Conservation (phyloP, 768 basidiomycete genomes). For the Macrolepiota albuminosa region DNA sequence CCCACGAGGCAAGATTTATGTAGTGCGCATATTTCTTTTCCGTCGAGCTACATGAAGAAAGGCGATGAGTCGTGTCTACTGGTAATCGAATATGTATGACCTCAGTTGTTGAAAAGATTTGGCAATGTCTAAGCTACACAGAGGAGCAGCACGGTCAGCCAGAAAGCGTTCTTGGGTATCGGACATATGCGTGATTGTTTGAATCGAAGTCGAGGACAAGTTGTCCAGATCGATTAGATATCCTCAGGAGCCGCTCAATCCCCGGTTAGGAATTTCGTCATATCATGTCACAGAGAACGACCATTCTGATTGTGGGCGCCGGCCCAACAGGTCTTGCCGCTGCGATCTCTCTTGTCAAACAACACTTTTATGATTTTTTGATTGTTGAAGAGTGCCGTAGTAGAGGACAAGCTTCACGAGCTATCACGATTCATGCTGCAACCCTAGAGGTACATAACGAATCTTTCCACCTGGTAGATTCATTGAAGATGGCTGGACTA, state of each 20-base stretch:
- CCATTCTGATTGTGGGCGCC: conserved; percentile 45
- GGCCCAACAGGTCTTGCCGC: conserved; percentile 45
- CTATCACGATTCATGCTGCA: conserved; percentile 43
- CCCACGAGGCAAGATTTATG: conserved; percentile 71
- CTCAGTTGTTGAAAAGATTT: conserved; percentile 68
- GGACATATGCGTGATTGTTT: conserved; percentile 12
- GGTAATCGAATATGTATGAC: conserved; percentile 25
- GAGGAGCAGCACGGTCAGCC: conserved; percentile 71
- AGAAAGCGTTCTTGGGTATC: conserved; percentile 57
- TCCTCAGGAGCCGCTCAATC: conserved; percentile 3
- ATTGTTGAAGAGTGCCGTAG: conserved; percentile 33
- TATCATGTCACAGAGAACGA: conserved; percentile 23
- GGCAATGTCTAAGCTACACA: conserved; percentile 66
- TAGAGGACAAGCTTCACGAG: conserved; percentile 36
- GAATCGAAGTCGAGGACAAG: neutral
- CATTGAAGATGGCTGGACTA: conserved; percentile 16
- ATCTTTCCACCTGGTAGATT: neutral
- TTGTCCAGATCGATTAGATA: neutral
- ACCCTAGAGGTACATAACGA: conserved; percentile 40
- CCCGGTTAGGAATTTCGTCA: neutral
- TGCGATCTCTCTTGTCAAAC: conserved; percentile 39
- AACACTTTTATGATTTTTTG: conserved; percentile 36
- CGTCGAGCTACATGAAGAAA: conserved; percentile 40
- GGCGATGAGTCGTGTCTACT: neutral
- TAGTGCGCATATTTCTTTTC: conserved; percentile 82